phyloP scores from a whole-genome alignment of 2,329 filamentous ascomycete species.

The Didymosphaeria variabile region DNA sequence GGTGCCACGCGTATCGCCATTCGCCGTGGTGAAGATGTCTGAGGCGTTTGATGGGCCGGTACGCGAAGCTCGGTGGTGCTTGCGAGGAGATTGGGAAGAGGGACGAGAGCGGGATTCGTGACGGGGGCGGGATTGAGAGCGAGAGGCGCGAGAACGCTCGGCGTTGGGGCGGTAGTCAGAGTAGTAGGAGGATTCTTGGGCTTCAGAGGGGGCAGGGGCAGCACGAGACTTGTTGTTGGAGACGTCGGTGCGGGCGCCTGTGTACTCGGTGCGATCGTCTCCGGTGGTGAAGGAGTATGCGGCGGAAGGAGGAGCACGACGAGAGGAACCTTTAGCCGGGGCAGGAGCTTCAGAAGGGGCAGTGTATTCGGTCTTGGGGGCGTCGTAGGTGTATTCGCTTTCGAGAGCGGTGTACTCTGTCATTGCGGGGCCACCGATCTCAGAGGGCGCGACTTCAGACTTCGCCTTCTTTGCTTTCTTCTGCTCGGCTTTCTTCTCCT shows the following conservation, averaged over 20 bases:
- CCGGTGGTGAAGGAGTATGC: constrained; percentile 61
- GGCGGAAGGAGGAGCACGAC: constrained; percentile 46
- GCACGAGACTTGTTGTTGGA: constrained; percentile 18
- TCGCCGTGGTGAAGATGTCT: constrained; percentile 52
- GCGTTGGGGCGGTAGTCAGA: constrained; percentile 53
- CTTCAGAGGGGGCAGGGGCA: constrained; percentile 37
- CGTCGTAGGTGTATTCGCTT: constrained; percentile 27
- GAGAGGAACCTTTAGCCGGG: constrained; percentile 20
- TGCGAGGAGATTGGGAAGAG: constrained; percentile 44
- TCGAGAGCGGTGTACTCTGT: constrained; percentile 20
- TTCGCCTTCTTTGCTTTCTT: constrained; percentile 54
- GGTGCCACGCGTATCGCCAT: constrained; percentile 55
- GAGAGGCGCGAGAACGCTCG: constrained; percentile 31
- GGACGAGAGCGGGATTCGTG: constrained; percentile 41
- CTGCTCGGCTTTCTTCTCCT: constrained; percentile 52
- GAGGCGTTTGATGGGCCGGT: constrained; percentile 31
- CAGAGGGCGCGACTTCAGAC: constrained; percentile 38
- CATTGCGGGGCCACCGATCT: constrained; percentile 36
- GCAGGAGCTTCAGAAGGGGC: constrained; percentile 38
- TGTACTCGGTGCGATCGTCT: constrained; percentile 54
- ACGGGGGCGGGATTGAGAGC: constrained; percentile 28
- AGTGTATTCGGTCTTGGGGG: constrained; percentile 39
- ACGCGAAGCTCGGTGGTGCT: constrained; percentile 43
- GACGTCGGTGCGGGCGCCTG: constrained; percentile 50
- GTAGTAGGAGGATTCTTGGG: constrained; percentile 50